Base-by-base conservation (phyloP, 371 early-diverging fungal genomes). In the Phascolomyces articulosus region DNA sequence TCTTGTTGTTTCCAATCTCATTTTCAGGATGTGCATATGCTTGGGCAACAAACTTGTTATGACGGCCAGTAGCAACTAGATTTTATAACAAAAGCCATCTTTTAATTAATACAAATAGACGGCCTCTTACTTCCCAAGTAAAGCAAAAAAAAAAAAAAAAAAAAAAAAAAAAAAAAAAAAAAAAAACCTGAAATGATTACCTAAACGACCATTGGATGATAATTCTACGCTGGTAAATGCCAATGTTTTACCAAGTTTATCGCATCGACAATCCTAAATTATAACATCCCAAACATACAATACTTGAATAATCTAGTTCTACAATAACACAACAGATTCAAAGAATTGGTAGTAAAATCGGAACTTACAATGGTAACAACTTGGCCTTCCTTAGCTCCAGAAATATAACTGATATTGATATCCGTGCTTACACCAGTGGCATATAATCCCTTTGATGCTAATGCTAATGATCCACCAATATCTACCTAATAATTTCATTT, bases 401-500 rank as follows among this genome's bases (percentile, higher is more conserved):
- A 80, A 24, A 87, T 70, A 57, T 83, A 87, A 34, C 85, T 85
- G 24, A 87, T 75, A 59, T 87, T 87, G 62, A 87, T 72, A 75
- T 87, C 89, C 20, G 89, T 89, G 55, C 85, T 85, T 0, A 89
- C 84, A 56, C 89, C 89, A 10, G 89, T 89, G 11, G 83, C 78
- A 57, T 72, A 79, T 55, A 87, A 69, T n/a, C 87, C 80, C 51
- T 83, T 85, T 13, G 86, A 77, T 1, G 87, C 86, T 41, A 89
- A 73, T 8, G 87, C 87, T 31, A 89, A 66, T 0, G 89, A 89
- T 2, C 89, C 89, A 26, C 84, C 87, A 34, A 86, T 54, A 65
- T 87, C 89, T 0, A 78, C 73, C 76, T 77, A 23, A n/a, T 54
- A 48, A 2, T 21, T 21, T 24, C 49, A 51, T 27, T n/a, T 9